Conservation (phyloP, 2,329 filamentous ascomycete genomes). For the Cercospora janseana region DNA sequence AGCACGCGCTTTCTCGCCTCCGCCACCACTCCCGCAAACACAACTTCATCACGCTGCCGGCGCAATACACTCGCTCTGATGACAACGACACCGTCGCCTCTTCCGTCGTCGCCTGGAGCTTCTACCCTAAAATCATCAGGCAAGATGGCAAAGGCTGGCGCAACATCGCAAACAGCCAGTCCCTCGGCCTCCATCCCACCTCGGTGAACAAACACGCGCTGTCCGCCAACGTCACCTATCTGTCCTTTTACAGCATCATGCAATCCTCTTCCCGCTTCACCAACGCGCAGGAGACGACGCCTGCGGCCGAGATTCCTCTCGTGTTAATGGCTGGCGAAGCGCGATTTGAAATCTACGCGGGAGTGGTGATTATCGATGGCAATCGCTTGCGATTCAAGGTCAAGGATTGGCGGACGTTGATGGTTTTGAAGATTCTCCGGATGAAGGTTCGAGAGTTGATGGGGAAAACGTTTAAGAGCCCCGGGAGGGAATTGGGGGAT, state of each 20-base stretch:
- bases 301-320: slow-evolving; percentile 70
- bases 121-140: slow-evolving; percentile 89
- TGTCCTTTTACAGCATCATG: slow-evolving; percentile 98
- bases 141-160: slow-evolving; percentile 83
- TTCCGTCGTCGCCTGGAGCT: slow-evolving; percentile 86
- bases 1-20: slow-evolving; percentile 64
- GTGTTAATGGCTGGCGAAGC: slow-evolving; percentile 84
- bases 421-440: slow-evolving; percentile 81
- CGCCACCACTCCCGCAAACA: slow-evolving; percentile 64
- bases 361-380: slow-evolving; percentile 81
- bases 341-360: slow-evolving; percentile 85
- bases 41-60: slow-evolving; percentile 80
- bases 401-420: slow-evolving; percentile 83
- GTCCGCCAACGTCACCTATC: slow-evolving; percentile 60
- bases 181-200: slow-evolving; percentile 79
- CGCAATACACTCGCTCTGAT: slow-evolving; percentile 70
- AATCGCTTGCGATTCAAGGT: slow-evolving; percentile 82
- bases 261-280: slow-evolving; percentile 79
- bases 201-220: slow-evolving; percentile 75
- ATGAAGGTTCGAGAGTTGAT: slow-evolving; percentile 72
- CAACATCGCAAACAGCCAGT: slow-evolving; percentile 90
- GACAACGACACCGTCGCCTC: slow-evolving; percentile 75
- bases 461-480: slow-evolving; percentile 63
- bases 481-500: slow-evolving; percentile 41
- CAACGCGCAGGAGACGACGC: slow-evolving; percentile 79